Conservation (phyloP, 164 flowering plant species). For the Dillenia turbinata region DNA sequence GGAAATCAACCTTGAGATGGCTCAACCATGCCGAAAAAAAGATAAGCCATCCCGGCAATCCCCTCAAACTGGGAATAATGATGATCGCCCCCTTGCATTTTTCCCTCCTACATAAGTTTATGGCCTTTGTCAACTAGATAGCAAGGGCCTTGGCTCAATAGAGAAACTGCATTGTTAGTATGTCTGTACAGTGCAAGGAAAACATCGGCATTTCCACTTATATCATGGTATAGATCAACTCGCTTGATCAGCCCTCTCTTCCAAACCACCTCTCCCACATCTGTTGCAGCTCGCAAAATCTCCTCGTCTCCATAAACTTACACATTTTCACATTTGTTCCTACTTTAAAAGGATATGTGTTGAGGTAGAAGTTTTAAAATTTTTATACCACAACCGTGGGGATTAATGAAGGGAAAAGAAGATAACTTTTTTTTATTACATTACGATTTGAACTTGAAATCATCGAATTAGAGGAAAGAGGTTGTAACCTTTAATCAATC, state of each 20-base stretch:
- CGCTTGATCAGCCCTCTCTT: constrained; percentile 25
- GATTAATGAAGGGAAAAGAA: no score
- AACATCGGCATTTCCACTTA: constrained; percentile 28
- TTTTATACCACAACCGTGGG: background rate
- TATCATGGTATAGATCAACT: constrained; percentile 31
- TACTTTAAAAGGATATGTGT: background rate
- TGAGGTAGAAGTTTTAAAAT: constrained; percentile 1
- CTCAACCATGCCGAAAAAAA: constrained; percentile 26
- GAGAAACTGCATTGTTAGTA: constrained; percentile 12
- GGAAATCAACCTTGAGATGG: constrained; percentile 21
- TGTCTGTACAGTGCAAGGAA: constrained; percentile 23
- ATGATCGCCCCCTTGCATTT: constrained; percentile 26
- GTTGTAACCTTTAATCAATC: no score
- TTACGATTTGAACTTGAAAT: no score
- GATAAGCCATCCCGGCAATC: constrained; percentile 27
- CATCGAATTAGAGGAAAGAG: no score
- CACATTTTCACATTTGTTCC: background rate
- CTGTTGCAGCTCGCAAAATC: constrained; percentile 21
- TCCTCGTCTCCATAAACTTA: constrained; percentile 21
- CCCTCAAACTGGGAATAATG: constrained; percentile 30
- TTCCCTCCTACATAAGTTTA: constrained; percentile 17
- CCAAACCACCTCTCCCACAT: constrained; percentile 29
- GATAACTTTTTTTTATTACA: no score
- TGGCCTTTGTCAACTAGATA: constrained; percentile 20
- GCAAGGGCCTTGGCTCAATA: constrained; percentile 26